Base-by-base conservation (phyloP, 78 protist species). In the Diacronema lutheri region DNA sequence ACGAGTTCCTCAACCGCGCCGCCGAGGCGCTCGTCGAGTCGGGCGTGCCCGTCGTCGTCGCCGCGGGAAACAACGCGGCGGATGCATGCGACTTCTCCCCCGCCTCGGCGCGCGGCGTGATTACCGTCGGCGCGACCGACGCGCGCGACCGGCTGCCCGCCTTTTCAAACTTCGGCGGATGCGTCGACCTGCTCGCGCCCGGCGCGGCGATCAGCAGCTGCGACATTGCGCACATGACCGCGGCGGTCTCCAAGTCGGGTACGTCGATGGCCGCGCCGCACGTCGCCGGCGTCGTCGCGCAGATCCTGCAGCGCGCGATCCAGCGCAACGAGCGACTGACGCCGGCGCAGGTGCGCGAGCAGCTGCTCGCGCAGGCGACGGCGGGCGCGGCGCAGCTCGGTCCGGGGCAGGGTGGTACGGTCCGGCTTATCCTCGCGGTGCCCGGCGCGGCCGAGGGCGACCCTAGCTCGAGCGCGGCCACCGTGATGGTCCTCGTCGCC, bases 181-280 rank as follows among this genome's bases (percentile, higher is more conserved):
- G 90, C 86, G 77, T 79, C 31, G 78, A 78, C 61, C 0, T 86
- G n/a, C n/a, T 62, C 31, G 84, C 86, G n/a, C 84, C 89, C 0
- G 85, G 89, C 62, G 0, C 60, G 46, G 4, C 0, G 21, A 21
- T 77, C 26, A 0, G 2, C 56, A 44, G 77, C 6, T 4, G 84
- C 29, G 14, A 6, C 6, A 7, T 19, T 7, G 33, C 0, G 35
- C 13, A 44, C 31, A 0, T 12, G 57, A 37, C 35, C 44, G 0
- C 57, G 57, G 9, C 56, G n/a, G 21, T 5, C 19, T 40, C 56
- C 23, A 0, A 0, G 3, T 71, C 78, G 29, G 78, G 78, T 29
- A 71, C 78, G 13, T 71, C 78, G 58, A 71, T 71, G 78, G 78
- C 78, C 40, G 12, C 78, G 23, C 78, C 78, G 37, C 57, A 19